A percentile compares a stretch with the other conserved stretches of the same genome.
phyloP scores from a whole-genome alignment of 2,329 filamentous ascomycete species.

The Fusarium hainanense region DNA sequence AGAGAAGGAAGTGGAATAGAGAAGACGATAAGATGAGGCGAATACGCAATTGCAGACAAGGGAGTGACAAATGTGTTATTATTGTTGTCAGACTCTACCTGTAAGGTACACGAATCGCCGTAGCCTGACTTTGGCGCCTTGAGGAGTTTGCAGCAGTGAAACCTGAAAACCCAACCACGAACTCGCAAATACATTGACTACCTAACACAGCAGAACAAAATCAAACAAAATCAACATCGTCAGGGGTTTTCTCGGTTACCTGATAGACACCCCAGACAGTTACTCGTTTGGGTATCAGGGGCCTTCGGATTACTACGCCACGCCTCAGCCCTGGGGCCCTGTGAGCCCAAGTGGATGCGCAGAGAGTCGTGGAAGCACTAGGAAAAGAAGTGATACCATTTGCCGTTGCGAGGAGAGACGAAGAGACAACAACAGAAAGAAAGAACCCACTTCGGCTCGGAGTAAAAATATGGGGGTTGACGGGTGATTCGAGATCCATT shows the following conservation, averaged over 20 bases:
- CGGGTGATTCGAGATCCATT: constrained; percentile 20
- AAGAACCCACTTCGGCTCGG: constrained; percentile 18
- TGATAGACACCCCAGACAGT: neutral
- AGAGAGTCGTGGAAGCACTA: constrained; percentile 44
- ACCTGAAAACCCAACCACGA: constrained; percentile 24
- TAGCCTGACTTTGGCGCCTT: neutral
- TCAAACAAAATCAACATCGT: neutral
- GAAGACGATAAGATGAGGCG: constrained; percentile 4
- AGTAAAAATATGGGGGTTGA: constrained; percentile 18
- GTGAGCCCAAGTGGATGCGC: constrained; percentile 37
- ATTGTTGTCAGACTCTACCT: neutral
- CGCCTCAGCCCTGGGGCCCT: constrained; percentile 27
- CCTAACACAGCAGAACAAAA: neutral
- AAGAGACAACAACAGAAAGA: constrained; percentile 27
- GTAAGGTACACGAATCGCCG: constrained; percentile 22
- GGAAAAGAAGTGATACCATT: constrained; percentile 28
- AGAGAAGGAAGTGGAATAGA: constrained; percentile 20
- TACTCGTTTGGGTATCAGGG: constrained; percentile 16
- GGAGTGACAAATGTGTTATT: neutral
- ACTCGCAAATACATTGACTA: neutral
- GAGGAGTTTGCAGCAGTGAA: constrained; percentile 23
- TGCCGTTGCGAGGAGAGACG: constrained; percentile 25
- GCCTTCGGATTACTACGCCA: constrained; percentile 23
- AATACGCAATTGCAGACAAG: neutral
- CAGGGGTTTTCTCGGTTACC: constrained; percentile 17